A percentile compares a stretch with the other conserved stretches of the same genome.
Evolutionary conservation across 140 eudicot genomes (phyloP).

Genomic region (Bidens hawaiensis): DNA sequence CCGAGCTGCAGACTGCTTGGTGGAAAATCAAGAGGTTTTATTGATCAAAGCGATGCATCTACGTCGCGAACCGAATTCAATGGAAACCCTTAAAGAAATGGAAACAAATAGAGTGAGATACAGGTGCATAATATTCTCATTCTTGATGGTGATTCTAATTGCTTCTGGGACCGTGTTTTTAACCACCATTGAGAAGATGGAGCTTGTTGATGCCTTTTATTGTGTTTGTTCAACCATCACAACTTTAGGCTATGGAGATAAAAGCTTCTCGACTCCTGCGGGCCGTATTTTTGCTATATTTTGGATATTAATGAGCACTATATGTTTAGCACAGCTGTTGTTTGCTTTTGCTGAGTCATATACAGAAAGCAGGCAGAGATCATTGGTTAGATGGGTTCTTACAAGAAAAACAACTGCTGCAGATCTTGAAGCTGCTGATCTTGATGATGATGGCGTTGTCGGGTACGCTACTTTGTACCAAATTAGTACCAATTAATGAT

Average conservation of each 20-base stretch:
- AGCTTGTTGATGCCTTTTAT: constrained; percentile 73
- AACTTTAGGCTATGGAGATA: constrained; percentile 87
- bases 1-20: constrained; percentile 81
- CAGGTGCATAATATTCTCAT: constrained; percentile 47
- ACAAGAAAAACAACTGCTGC: constrained; percentile 54
- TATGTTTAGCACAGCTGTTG: constrained; percentile 86
- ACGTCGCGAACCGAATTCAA: constrained; percentile 36
- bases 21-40: constrained; percentile 83
- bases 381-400: constrained; percentile 63
- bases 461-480: constrained; percentile 45
- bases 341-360: constrained; percentile 72
- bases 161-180: constrained; percentile 60
- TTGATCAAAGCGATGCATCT: constrained; percentile 70
- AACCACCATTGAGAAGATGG: constrained; percentile 52
- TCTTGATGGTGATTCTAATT: constrained; percentile 50
- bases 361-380: constrained; percentile 60
- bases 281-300: constrained; percentile 91
- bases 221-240: constrained; percentile 90
- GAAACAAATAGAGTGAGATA: constrained; percentile 64
- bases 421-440: constrained; percentile 94
- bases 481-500: no score
- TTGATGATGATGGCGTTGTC: constrained; percentile 72
- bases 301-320: constrained; percentile 85
- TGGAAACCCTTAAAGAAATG: constrained; percentile 52
- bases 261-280: constrained; percentile 73